These are phyloP conservation scores for Suhomyces faveliae DNA, from an alignment of 805 yeast genomes.

Conservation along the genomic window DNA sequence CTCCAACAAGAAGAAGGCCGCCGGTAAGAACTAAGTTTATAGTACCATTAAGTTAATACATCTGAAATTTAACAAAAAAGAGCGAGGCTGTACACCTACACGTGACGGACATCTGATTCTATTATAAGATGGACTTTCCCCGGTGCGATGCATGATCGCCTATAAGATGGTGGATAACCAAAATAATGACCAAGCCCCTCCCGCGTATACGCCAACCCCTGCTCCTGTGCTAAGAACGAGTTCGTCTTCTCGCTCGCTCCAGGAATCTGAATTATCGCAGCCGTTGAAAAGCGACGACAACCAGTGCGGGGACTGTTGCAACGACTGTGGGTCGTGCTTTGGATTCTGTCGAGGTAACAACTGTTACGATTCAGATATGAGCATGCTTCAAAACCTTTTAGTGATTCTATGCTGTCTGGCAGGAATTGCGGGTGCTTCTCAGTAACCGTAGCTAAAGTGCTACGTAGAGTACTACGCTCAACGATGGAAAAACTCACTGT, in stretches of 20 bases:
- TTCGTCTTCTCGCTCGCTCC: slow-evolving; percentile 9
- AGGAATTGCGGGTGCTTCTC: neutral
- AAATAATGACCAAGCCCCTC: slow-evolving; percentile 4
- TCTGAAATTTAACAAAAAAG: neutral
- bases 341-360: slow-evolving; percentile 11
- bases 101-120: no score
- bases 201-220: slow-evolving; percentile 8
- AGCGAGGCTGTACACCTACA: neutral
- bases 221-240: slow-evolving; percentile 6
- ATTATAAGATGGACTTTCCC: no score
- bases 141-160: no score
- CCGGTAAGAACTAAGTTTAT: slow-evolving; percentile 5
- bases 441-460: neutral
- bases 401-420: slow-evolving; percentile 6
- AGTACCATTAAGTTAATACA: neutral
- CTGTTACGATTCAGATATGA: slow-evolving; percentile 11
- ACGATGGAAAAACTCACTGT: neutral
- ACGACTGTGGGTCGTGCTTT: slow-evolving; percentile 13
- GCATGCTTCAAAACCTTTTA: slow-evolving; percentile 6
- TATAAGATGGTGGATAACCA: neutral
- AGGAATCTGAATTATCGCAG: slow-evolving; percentile 14
- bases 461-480: no score
- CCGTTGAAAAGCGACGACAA: slow-evolving; percentile 8
- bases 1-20: slow-evolving; percentile 57
- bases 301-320: slow-evolving; percentile 15